A percentile compares a stretch with the other conserved stretches of the same genome.
Conservation (phyloP, 1,139 yeast genomes). For the Candida smagusa region DNA sequence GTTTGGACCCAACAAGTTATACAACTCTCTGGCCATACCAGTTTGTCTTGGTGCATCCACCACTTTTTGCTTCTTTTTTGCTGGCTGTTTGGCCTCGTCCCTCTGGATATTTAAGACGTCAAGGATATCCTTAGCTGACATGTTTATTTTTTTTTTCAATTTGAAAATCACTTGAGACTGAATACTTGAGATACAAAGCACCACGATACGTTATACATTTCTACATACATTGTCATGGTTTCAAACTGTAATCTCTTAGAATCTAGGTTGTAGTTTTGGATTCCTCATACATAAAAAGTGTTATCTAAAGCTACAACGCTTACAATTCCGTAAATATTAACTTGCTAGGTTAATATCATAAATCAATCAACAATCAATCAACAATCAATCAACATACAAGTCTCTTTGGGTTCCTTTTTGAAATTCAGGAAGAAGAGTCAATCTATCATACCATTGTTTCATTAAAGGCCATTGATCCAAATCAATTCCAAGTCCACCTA, state of each 20-base stretch:
- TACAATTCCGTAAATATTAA: no score
- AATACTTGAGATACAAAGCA: no score
- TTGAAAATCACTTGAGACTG: conserved; percentile 1
- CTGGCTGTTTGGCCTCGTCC: conserved; percentile 34
- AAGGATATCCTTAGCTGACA: conserved; percentile 63
- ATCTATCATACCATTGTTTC: conserved; percentile 38
- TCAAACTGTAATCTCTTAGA: no score
- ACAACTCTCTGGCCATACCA: conserved; percentile 90
- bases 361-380: no score
- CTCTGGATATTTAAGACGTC: conserved; percentile 71
- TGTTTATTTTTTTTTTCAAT: conserved; percentile 10
- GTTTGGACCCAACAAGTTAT: conserved; percentile 84
- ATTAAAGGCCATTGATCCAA: conserved; percentile 41
- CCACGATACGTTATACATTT: no score
- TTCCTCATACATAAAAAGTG: no score
- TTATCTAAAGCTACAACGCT: no score
- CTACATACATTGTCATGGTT: no score
- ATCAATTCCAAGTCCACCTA: conserved; percentile 27
- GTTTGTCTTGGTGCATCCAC: conserved; percentile 43
- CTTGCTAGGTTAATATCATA: no score
- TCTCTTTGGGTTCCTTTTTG: conserved; percentile 21
- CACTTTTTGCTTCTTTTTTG: conserved; percentile 36
- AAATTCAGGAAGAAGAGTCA: conserved; percentile 36
- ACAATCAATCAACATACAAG: no score
- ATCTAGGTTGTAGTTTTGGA: no score